These are phyloP conservation scores for Phytophthora chlamydospora DNA, from an alignment of 352 stramenopile genomes.

Conservation along the genomic window DNA sequence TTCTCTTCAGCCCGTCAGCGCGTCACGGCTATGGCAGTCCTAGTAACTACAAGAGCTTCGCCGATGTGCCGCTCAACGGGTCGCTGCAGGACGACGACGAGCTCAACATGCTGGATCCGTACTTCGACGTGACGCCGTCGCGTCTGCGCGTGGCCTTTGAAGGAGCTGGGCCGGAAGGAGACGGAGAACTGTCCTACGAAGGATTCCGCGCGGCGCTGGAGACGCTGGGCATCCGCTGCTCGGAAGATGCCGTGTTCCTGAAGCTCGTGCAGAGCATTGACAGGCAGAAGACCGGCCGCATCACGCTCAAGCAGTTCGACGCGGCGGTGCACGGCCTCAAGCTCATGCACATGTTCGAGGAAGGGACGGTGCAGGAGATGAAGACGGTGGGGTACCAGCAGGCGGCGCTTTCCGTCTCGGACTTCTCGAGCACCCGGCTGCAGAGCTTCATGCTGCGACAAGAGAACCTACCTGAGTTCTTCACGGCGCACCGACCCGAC, in stretches of 20 bases:
- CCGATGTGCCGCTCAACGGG: constrained; percentile 40
- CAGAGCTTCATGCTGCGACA: constrained; percentile 70
- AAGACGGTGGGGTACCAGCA: constrained; percentile 54
- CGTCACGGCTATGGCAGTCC: constrained; percentile 23
- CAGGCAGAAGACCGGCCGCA: constrained; percentile 40
- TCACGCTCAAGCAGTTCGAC: constrained; percentile 82
- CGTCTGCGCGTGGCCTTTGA: constrained; percentile 75
- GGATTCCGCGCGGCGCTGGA: constrained; percentile 66
- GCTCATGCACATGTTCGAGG: constrained; percentile 87
- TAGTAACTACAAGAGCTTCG: constrained; percentile 57
- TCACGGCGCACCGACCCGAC: constrained; percentile 69
- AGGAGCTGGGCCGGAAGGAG: constrained; percentile 56
- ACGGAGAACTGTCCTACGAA: constrained; percentile 58
- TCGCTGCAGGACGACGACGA: constrained; percentile 59
- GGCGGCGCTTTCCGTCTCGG: constrained; percentile 69
- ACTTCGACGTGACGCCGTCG: constrained; percentile 86
- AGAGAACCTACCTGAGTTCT: constrained; percentile 67
- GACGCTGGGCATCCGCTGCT: constrained; percentile 74
- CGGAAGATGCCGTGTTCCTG: constrained; percentile 68
- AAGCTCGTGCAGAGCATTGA: constrained; percentile 80
- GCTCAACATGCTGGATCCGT: constrained; percentile 85
- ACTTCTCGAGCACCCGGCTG: constrained; percentile 78
- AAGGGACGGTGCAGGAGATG: constrained; percentile 64
- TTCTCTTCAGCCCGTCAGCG: constrained; percentile 77
- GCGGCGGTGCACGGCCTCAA: constrained; percentile 87